A percentile compares a stretch with the other conserved stretches of the same genome.
These are phyloP conservation scores for Phanerochaete sordida DNA, from an alignment of 768 basidiomycete species.

Conservation along the genomic window DNA sequence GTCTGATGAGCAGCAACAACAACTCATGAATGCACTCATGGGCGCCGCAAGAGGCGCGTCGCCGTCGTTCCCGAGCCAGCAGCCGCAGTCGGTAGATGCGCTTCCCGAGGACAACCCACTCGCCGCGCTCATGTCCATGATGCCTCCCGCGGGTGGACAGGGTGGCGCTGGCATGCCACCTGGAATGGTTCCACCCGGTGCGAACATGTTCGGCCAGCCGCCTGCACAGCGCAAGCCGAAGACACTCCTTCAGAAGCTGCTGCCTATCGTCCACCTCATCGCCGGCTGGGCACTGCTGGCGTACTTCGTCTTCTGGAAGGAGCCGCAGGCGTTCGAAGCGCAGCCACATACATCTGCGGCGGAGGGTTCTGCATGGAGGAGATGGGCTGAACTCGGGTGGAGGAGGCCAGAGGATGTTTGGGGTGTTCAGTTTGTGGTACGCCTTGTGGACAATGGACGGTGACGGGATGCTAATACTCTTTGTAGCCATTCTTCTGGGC, in stretches of 20 bases:
- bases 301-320: slow-evolving; percentile 65
- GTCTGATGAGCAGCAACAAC: slow-evolving; percentile 66
- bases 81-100: slow-evolving; percentile 3
- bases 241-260: slow-evolving; percentile 52
- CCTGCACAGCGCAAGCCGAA: slow-evolving; percentile 19
- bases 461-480: neutral
- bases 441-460: slow-evolving; percentile 23
- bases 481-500: slow-evolving; percentile 79
- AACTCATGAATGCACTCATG: slow-evolving; percentile 67
- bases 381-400: slow-evolving; percentile 59
- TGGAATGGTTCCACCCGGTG: slow-evolving; percentile 3
- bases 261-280: slow-evolving; percentile 64
- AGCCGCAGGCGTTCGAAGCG: slow-evolving; percentile 49
- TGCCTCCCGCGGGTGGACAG: neutral
- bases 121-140: slow-evolving; percentile 17
- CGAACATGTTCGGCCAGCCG: slow-evolving; percentile 4
- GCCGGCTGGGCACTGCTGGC: slow-evolving; percentile 62
- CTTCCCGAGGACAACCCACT: slow-evolving; percentile 27
- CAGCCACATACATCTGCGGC: slow-evolving; percentile 32
- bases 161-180: slow-evolving; percentile 16
- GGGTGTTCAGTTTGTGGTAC: slow-evolving; percentile 57
- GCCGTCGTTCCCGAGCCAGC: slow-evolving; percentile 9
- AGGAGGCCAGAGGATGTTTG: slow-evolving; percentile 35
- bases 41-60: slow-evolving; percentile 14
- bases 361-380: slow-evolving; percentile 40